Base-by-base conservation (phyloP, 495 filamentous ascomycete species). In the Xanthoparmelia taractica region DNA sequence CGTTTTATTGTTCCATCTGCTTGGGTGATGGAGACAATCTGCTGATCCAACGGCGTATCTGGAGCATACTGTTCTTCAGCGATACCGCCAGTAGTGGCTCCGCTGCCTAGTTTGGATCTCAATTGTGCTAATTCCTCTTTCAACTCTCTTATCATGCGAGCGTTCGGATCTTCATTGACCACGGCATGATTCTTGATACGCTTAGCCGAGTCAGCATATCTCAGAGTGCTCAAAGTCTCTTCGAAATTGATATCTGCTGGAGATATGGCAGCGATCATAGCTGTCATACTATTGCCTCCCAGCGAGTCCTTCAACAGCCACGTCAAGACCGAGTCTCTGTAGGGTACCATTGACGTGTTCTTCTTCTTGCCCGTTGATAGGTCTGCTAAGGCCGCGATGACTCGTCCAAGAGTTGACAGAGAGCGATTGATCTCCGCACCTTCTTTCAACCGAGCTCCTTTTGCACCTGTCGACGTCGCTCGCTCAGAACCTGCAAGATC, bases 171-270 rank as follows among this genome's bases (percentile, higher is more conserved):
- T 72, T 99, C 94, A 78, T 99, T 99, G 73, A 99, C 89, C 34
- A 99, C 95, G 43, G 94, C 94, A 73, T 99, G 95, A 76, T 99
- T 97, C 90, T 97, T 97, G 80, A 99, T 99, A 67, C 94, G 84
- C 76, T 99, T 99, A 29, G 94, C 94, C 10, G 91, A 96, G 73
- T 99, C 94, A 54, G 94, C 94, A 76, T 99, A 99, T 63, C 94
- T 85, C 15, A 99, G 79, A 15, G 94, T 99, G 73, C 92, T 91
- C 10, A 99, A 79, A 17, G 94, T 97, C 73, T 99, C 94, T 68
- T 99, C 94, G 70, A 93, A 99, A 75, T 99, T 99, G 79, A 99
- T 97, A 76, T 99, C 94, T 60, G 94, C 94, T 7, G 94, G 94
- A 60, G 92, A 96, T 70, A 98, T 97, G 43, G 94, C 94, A 55